Base-by-base conservation (phyloP, 176 grass and related monocot species). In the Secale cereale region DNA sequence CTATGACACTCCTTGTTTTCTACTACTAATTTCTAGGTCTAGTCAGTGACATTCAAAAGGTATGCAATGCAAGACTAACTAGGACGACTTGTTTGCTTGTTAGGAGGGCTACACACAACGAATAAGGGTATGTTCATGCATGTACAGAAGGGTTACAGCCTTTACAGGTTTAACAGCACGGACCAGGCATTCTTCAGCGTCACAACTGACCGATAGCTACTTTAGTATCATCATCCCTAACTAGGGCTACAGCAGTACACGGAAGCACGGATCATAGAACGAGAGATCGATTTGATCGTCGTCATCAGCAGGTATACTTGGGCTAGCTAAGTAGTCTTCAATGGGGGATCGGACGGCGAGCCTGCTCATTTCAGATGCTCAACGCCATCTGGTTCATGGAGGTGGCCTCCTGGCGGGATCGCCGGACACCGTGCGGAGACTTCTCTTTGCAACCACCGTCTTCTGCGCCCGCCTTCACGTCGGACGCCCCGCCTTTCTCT, bases 321-420 rank as follows among this genome's bases (percentile, higher is more conserved):
- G 25, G 70, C 87, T 81, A 80, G 86, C 74, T 83, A 88, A 32
- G 31, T 67, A 29, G 41, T 39, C 30, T 83, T 81, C 48, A 68
- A 79, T 87, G 59, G 43, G 14, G 31, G 65, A 37, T 35, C 30
- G 20, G 31, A 8, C 15, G 1, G 0, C 8, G 6, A 10, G 12
- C 20, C 15, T 25, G 26, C 1, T 48, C 50, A 57, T 17, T 69
- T 91, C 85, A 85, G 54, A 70, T 91, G 77, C 85, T 91, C 68
- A 91, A 37, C 5, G 89, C 70, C 89, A 82, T 82, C 26, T 82
- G 83, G 71, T 48, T 82, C 83, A 85, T 77, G 81, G 85, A 33
- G 35, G 80, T 30, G 31, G 85, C 77, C 41, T 75, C 62, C 89
- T 84, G 81, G 15, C 20, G 61, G 87, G 69, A 43, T 39, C 61